A percentile compares a stretch with the other conserved stretches of the same genome.
These are phyloP conservation scores for Populus euphratica DNA, from an alignment of 345 rosid species.

Conservation along the genomic window DNA sequence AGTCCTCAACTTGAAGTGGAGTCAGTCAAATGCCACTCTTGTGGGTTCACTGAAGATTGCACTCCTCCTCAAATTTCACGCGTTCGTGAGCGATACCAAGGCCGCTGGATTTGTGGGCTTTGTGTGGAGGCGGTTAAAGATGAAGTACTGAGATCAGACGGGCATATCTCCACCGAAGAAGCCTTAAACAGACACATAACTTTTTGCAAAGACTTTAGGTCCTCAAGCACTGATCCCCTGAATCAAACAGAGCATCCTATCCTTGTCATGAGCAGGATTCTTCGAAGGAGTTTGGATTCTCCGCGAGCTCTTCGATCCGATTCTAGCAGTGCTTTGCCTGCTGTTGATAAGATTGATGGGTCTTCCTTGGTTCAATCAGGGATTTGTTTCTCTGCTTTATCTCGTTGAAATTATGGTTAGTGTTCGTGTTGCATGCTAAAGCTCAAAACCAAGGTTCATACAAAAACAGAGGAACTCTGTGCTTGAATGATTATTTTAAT, in stretches of 20 bases:
- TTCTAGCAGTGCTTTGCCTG: conserved; percentile 45
- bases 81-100: conserved; percentile 50
- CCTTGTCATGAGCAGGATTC: conserved; percentile 47
- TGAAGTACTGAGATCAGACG: conserved; percentile 46
- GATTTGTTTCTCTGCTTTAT: conserved; percentile 62
- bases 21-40: conserved; percentile 49
- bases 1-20: conserved; percentile 30
- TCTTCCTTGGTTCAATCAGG: conserved; percentile 47
- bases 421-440: not conserved
- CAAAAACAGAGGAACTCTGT: not conserved
- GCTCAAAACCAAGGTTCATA: not conserved
- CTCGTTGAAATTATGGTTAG: conserved; percentile 24
- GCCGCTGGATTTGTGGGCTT: conserved; percentile 63
- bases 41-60: conserved; percentile 66
- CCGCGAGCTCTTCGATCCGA: conserved; percentile 38
- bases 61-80: conserved; percentile 47
- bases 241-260: conserved; percentile 63
- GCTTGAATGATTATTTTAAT: not conserved
- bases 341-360: conserved; percentile 26
- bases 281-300: conserved; percentile 59
- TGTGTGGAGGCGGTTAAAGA: conserved; percentile 61
- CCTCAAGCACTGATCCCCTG: conserved; percentile 13
- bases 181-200: conserved; percentile 49
- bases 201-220: conserved; percentile 39
- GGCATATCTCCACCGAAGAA: conserved; percentile 50